These are phyloP conservation scores for Jackrogersella multiformis DNA, from an alignment of 495 filamentous ascomycete species.

Conservation along the genomic window DNA sequence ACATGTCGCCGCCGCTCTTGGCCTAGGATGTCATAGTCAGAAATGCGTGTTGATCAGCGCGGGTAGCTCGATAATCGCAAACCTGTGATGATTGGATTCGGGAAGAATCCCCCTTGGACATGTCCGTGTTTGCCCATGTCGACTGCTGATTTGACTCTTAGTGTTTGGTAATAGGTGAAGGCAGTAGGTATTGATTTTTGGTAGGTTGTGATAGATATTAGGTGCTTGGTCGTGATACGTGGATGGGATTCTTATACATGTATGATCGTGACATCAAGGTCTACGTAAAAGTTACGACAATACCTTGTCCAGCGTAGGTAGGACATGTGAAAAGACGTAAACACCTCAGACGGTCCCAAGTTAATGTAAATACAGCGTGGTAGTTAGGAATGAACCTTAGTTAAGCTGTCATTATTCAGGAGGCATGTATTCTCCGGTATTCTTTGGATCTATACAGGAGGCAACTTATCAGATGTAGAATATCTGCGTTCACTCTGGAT, in stretches of 20 bases:
- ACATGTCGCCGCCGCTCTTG: conserved; percentile 29
- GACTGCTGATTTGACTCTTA: not conserved
- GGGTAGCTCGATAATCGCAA: not conserved
- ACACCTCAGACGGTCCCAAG: not conserved
- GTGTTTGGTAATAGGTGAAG: not conserved
- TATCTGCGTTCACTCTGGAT: no score
- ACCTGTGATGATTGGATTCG: conserved; percentile 39
- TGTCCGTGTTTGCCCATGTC: conserved; percentile 19
- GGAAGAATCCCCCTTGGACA: conserved; percentile 23
- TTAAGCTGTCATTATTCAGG: no score
- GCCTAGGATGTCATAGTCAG: conserved; percentile 21
- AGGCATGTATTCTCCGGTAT: no score
- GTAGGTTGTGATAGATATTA: no score
- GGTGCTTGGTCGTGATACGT: no score
- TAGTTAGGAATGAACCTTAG: no score
- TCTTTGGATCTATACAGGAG: no score
- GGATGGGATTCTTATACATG: not conserved
- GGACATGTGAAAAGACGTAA: not conserved
- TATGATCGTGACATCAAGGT: not conserved
- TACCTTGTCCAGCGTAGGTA: not conserved
- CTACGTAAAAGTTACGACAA: not conserved
- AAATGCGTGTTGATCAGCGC: not conserved
- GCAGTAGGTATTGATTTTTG: no score
- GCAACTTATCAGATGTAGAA: no score
- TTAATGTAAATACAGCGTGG: not conserved